phyloP scores from a whole-genome alignment of 1,284 basidiomycete species.

The Gymnopus androsaceus region DNA sequence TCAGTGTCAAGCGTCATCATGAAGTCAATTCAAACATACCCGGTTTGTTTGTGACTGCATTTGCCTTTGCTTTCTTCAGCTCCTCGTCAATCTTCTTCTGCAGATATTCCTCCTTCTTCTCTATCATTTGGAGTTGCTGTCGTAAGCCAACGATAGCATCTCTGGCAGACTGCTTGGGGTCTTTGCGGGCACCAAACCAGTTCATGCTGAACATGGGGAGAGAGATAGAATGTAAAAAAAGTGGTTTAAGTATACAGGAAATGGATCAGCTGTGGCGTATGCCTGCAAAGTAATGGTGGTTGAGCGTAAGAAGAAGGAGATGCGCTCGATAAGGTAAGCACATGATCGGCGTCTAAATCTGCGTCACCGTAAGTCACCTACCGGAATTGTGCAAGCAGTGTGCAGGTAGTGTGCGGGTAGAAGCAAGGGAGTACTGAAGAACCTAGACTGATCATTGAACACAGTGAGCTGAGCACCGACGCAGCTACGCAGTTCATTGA shows the following conservation, averaged over 20 bases:
- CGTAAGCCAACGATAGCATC: slow-evolving; percentile 87
- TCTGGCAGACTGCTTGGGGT: slow-evolving; percentile 77
- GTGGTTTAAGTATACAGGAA: not conserved
- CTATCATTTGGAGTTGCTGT: slow-evolving; percentile 91
- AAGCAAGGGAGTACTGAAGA: too few species aligned
- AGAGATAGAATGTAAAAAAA: not conserved
- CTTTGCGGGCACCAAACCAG: slow-evolving; percentile 78
- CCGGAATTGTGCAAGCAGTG: too few species aligned
- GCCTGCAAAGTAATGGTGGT: not conserved
- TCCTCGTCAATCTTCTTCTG: slow-evolving; percentile 98
- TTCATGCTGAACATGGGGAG: slow-evolving; percentile 87
- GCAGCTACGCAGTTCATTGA: too few species aligned
- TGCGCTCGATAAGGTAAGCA: slow-evolving; percentile 24
- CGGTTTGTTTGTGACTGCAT: slow-evolving; percentile 92
- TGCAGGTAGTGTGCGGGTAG: too few species aligned
- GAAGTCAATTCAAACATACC: slow-evolving; percentile 54
- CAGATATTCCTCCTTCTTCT: slow-evolving; percentile 99
- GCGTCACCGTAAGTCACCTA: too few species aligned
- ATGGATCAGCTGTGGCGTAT: slow-evolving; percentile 15
- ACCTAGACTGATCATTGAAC: too few species aligned
- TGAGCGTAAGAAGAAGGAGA: slow-evolving; percentile 12
- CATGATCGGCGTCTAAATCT: too few species aligned
- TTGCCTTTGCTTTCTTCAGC: slow-evolving; percentile 86
- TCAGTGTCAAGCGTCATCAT: not conserved
- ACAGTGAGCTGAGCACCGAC: too few species aligned